phyloP scores from a whole-genome alignment of 2,329 filamentous ascomycete species.

The Sclerotinia glacialis region DNA sequence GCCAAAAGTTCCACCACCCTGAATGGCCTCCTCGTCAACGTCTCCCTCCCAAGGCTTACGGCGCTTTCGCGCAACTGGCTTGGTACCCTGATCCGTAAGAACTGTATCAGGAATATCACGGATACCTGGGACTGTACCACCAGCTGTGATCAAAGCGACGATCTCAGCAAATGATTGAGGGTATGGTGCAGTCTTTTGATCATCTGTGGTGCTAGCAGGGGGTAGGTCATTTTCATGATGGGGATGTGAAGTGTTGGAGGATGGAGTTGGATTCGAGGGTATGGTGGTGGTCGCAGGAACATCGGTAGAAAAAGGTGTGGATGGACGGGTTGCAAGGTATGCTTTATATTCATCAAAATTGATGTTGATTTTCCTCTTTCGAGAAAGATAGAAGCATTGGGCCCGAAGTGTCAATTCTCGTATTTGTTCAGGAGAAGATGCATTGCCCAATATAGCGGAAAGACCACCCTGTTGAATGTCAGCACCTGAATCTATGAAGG shows the following conservation, averaged over 20 bases:
- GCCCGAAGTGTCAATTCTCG: conserved; percentile 61
- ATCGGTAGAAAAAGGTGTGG: conserved; percentile 22
- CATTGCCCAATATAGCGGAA: conserved; percentile 59
- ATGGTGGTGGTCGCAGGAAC: conserved; percentile 13
- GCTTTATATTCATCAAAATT: conserved; percentile 66
- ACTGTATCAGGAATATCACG: conserved; percentile 81
- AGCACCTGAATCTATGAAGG: background rate
- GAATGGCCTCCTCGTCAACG: conserved; percentile 33
- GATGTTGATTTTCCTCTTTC: conserved; percentile 49
- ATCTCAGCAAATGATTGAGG: conserved; percentile 83
- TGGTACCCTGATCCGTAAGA: conserved; percentile 62
- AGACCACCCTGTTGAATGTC: conserved; percentile 51
- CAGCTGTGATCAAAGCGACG: conserved; percentile 77
- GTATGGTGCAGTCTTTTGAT: conserved; percentile 60
- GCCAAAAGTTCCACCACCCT: conserved; percentile 30
- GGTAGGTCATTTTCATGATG: conserved; percentile 22
- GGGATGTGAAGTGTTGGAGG: conserved; percentile 1
- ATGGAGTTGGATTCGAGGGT: background rate
- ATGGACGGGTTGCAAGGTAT: conserved; percentile 46
- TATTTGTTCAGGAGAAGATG: conserved; percentile 52
- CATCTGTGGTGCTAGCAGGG: conserved; percentile 11
- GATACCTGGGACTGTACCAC: conserved; percentile 82
- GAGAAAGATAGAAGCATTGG: conserved; percentile 66
- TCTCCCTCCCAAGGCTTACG: conserved; percentile 78
- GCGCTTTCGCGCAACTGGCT: conserved; percentile 42